Conservation (phyloP, 2,329 filamentous ascomycete species). For the Plectosphaerella plurivora region DNA sequence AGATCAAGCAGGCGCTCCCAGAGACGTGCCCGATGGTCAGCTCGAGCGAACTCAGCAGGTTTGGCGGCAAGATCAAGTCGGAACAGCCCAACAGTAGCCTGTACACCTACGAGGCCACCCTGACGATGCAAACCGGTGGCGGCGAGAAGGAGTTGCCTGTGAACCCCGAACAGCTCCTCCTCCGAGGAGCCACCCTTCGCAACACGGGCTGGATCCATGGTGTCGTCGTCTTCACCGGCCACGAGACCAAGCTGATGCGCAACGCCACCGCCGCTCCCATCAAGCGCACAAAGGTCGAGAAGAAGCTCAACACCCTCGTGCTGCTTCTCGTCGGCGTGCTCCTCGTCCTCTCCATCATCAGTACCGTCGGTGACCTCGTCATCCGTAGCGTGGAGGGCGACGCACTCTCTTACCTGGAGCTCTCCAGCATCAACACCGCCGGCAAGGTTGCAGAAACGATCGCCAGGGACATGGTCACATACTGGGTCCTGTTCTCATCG, state of each 20-base stretch:
- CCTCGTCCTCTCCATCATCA: constrained; percentile 78
- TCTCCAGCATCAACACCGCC: constrained; percentile 55
- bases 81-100: constrained; percentile 98
- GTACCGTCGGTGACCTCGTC: constrained; percentile 85
- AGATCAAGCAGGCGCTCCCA: constrained; percentile 95
- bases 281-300: constrained; percentile 94
- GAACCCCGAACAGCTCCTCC: constrained; percentile 85
- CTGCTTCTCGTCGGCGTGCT: constrained; percentile 84
- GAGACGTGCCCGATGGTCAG: constrained; percentile 89
- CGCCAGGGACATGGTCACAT: constrained; percentile 91
- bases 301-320: constrained; percentile 89
- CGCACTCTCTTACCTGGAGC: constrained; percentile 68
- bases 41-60: constrained; percentile 75
- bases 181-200: constrained; percentile 87
- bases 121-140: constrained; percentile 85
- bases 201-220: constrained; percentile 98
- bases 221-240: constrained; percentile 92
- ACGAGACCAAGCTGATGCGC: constrained; percentile 98
- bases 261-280: constrained; percentile 97
- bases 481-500: constrained; percentile 97
- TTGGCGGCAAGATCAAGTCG: constrained; percentile 83
- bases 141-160: constrained; percentile 90
- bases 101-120: constrained; percentile 94
- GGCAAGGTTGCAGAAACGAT: constrained; percentile 67
- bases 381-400: constrained; percentile 60